Evolutionary conservation across 2,329 filamentous ascomycete species (phyloP), one percentile per base, ranked within the genome.

Genomic region (Penicillium janthinellum): DNA sequence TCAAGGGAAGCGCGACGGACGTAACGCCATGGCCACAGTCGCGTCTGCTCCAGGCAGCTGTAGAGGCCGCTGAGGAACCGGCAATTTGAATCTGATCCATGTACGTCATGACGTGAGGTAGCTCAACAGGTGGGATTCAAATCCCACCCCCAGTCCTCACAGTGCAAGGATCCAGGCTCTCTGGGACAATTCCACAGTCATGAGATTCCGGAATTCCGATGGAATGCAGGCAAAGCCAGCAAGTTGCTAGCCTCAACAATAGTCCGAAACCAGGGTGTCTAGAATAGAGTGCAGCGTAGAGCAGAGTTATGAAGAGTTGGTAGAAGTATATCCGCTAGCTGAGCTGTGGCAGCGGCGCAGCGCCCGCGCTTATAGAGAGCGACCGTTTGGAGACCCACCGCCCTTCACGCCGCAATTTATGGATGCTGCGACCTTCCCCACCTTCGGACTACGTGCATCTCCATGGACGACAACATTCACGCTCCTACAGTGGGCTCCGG

Each of bases 401-500:
- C 44, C 49, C 52, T 31, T 41, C 54, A 39, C 54, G 35, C 59
- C 49, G 59, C 48, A 37, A 52, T 38, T 28, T 37, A 50, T 37
- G 25, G 37, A 57, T 65, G 57, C 41, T 66, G 53, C 57, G 48
- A 64, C 62, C 62, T 57, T 64, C 61, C 61, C 53, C 62, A 59
- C 56, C 44, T 62, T 51, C 53, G 52, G 65, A 41, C 63, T 60
- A 86, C 84, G 82, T 83, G 82, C 67, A 78, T 83, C 63, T 79
- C 75, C 68, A 90, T 90, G 88, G 84, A 88, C 73, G 82, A 77
- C 54, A 72, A 88, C 67, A 80, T 90, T 57, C 88, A 90, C 70
- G 82, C 86, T 48, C 86, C 87, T n/a, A 89, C 87, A 17, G 86
- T 91, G 77, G 83, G 89, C 59, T 93, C 92, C 44, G 93, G 92